A percentile compares a stretch with the other conserved stretches of the same genome.
Conservation (phyloP, 768 basidiomycete species). For the Gloeostereum incarnatum region DNA sequence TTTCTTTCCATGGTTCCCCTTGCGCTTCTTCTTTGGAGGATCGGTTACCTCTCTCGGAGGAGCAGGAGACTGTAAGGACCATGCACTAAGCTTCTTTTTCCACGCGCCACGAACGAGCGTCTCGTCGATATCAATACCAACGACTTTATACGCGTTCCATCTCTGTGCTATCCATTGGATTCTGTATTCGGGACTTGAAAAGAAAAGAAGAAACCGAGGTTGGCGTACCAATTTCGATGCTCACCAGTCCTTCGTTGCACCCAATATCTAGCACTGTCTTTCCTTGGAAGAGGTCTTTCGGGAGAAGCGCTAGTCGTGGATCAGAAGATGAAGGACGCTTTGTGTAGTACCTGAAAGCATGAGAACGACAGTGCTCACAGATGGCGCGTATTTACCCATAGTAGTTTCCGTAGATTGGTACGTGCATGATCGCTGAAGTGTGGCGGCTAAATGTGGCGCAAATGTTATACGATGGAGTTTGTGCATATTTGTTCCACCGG, state of each 20-base stretch:
- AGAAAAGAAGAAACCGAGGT: neutral
- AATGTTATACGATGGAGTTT: no score
- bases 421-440: no score
- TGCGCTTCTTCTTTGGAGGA: conserved; percentile 14
- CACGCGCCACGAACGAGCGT: conserved; percentile 68
- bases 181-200: conserved; percentile 1
- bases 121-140: conserved; percentile 83
- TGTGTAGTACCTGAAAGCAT: conserved; percentile 54
- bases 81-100: conserved; percentile 57
- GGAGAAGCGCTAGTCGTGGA: conserved; percentile 56
- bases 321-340: conserved; percentile 57
- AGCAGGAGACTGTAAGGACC: conserved; percentile 54
- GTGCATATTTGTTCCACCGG: no score
- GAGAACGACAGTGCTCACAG: neutral
- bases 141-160: conserved; percentile 51
- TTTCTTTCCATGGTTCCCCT: conserved; percentile 6
- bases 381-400: conserved; percentile 35
- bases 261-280: conserved; percentile 74
- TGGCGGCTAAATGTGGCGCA: no score
- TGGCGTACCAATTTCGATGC: conserved; percentile 70
- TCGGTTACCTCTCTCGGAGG: conserved; percentile 1
- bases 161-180: conserved; percentile 41
- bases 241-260: conserved; percentile 81
- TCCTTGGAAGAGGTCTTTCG: conserved; percentile 37
- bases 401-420: conserved; percentile 74